Conservation (phyloP, 2,329 filamentous ascomycete species). For the Pseudonectria foliicola region DNA sequence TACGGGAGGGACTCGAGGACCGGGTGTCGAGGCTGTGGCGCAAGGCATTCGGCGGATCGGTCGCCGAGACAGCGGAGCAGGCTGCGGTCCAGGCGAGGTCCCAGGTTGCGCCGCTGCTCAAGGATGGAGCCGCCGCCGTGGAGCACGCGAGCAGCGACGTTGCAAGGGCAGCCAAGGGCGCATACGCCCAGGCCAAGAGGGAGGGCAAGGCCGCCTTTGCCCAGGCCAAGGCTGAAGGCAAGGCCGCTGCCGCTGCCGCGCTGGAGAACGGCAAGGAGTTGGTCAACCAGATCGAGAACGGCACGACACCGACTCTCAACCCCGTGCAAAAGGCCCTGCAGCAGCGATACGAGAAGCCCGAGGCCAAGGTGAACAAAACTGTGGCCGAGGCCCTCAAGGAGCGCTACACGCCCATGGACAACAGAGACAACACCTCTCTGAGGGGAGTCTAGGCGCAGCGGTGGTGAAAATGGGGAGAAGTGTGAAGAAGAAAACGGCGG, state of each 20-base stretch:
- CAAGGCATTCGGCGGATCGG: constrained; percentile 28
- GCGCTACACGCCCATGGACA: constrained; percentile 44
- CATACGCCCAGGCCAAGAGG: constrained; percentile 24
- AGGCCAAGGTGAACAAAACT: constrained; percentile 35
- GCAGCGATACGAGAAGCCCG: constrained; percentile 43
- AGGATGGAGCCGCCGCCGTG: constrained; percentile 24
- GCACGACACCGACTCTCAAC: constrained; percentile 22
- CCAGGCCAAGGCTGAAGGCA: constrained; percentile 23
- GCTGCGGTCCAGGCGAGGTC: constrained; percentile 24
- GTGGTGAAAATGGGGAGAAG: too few relatives aligned
- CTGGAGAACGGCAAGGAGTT: constrained; percentile 35
- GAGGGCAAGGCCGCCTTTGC: constrained; percentile 18
- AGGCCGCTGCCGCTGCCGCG: constrained; percentile 30
- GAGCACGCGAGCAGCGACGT: constrained; percentile 16
- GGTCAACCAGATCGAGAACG: constrained; percentile 32
- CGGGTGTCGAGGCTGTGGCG: constrained; percentile 39
- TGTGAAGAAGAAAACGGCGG: constrained; percentile 5
- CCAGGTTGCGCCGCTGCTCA: constrained; percentile 26
- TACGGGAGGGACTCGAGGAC: constrained; percentile 52
- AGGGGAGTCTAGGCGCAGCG: constrained; percentile 28
- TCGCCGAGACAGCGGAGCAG: constrained; percentile 20
- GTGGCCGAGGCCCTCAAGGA: constrained; percentile 48
- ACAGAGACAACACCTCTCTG: constrained; percentile 38
- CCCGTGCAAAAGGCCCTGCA: constrained; percentile 44
- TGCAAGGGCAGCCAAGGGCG: constrained; percentile 30